Conservation (phyloP, 768 basidiomycete genomes). For the Suillus alpinus region DNA sequence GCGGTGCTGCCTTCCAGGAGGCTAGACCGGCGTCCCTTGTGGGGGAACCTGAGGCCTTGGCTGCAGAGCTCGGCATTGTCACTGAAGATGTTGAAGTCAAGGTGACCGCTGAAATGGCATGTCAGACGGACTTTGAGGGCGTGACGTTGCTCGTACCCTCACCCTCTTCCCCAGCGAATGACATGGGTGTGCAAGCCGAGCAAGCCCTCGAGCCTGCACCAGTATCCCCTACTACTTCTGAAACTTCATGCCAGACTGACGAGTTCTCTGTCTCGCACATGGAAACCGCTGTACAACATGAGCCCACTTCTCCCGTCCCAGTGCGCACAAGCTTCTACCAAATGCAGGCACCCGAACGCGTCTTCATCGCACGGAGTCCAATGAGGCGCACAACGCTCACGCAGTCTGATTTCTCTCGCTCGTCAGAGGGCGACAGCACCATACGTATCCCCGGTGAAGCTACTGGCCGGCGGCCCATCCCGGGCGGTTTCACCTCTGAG, state of each 20-base stretch:
- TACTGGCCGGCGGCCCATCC: conserved; percentile 11
- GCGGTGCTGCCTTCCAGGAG: conserved; percentile 69
- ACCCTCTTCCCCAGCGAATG: conserved; percentile 25
- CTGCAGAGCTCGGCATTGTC: conserved; percentile 56
- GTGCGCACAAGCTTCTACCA: conserved; percentile 33
- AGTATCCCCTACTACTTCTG: conserved; percentile 19
- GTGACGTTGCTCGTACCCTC: conserved; percentile 28
- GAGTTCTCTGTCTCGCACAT: conserved; percentile 31
- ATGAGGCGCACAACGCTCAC: conserved; percentile 43
- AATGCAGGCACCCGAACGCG: conserved; percentile 21
- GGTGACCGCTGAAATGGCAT: conserved; percentile 59
- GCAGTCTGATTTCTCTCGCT: conserved; percentile 40
- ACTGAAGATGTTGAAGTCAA: conserved; percentile 32
- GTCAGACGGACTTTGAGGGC: conserved; percentile 58
- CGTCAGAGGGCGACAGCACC: conserved; percentile 36
- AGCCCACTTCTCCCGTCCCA: conserved; percentile 25
- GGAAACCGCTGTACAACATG: conserved; percentile 52
- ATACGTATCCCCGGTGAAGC: conserved; percentile 15
- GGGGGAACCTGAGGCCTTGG: conserved; percentile 68
- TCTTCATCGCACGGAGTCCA: conserved; percentile 18
- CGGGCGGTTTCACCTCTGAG: conserved; percentile 21
- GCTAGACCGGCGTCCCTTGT: conserved; percentile 69
- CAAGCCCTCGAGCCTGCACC: conserved; percentile 18
- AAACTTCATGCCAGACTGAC: conserved; percentile 51
- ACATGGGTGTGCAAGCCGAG: conserved; percentile 43